Evolutionary conservation across 306 rosid genomes (phyloP), one percentile per base, ranked within the genome.

Genomic region (Pachyrhizus erosus): DNA sequence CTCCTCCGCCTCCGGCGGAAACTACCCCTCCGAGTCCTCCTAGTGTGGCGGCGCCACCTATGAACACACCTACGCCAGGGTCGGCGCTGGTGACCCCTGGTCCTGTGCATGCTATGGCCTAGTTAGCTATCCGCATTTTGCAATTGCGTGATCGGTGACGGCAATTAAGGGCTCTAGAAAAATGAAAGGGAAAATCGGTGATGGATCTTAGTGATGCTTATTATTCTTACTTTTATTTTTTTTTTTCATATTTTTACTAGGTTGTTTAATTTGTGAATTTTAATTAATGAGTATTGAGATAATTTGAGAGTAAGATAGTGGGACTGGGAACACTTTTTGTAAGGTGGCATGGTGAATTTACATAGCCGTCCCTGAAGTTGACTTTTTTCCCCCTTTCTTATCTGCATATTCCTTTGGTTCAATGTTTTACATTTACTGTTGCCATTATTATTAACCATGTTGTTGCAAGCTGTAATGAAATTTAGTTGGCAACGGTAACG

Each of bases 41-140:
- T 2, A 80, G 46, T 24, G 87, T 75, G 34, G 92, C 93, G 9
- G 77, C 83, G 43, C 87, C 99, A 2, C 92, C 96, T 4, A 18
- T 24, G 40, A 79, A 75, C 54, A 89, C 90, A 0, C 90, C 97
- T 65, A 87, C 89, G 0, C 93, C 96, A 5, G 85, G 91, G 61
- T 80, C 89, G 61, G 84, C 39, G 71, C 68, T 60, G 42, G 68
- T 69, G 61, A 80, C 84, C 5, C 92, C 89, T 17, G 91, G 94
- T 70, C 97, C 98, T 7, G 85, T 73, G 65, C 88, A 85, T 73
- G 70, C 91, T 64, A 23, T 76, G 60, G 37, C 17, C 3, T 70
- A 83, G 82, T 37, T 7, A 37, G 10, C 57, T 52, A 29, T 23
- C 0, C 70, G 74, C 82, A 84, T 74, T 84, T 23, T 84, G 68